A percentile compares a stretch with the other conserved stretches of the same genome.
These are phyloP conservation scores for Phytophthora sansomeana DNA, from an alignment of 352 stramenopile genomes.

Conservation along the genomic window DNA sequence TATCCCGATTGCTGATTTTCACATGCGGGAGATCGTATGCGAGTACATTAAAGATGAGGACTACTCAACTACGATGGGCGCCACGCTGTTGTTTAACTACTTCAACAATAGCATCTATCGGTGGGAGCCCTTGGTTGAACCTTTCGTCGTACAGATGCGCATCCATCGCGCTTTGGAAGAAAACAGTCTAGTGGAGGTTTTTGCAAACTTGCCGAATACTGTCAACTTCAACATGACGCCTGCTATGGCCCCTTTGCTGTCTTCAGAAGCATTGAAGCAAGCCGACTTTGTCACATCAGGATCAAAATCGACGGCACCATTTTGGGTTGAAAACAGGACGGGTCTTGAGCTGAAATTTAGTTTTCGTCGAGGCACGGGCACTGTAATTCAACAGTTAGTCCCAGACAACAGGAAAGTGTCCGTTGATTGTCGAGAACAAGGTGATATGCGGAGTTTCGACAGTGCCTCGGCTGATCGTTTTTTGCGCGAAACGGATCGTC, in stretches of 20 bases:
- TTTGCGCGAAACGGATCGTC: slow-evolving; percentile 70
- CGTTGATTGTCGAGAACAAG: slow-evolving; percentile 87
- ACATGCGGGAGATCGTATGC: slow-evolving; percentile 88
- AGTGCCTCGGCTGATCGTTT: slow-evolving; percentile 82
- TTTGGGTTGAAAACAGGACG: slow-evolving; percentile 91
- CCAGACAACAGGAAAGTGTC: slow-evolving; percentile 72
- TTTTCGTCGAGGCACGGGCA: slow-evolving; percentile 82
- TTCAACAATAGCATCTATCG: slow-evolving; percentile 94
- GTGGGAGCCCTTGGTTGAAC: slow-evolving; percentile 88
- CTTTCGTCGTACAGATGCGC: slow-evolving; percentile 82
- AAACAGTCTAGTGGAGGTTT: slow-evolving; percentile 80
- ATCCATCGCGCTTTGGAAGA: slow-evolving; percentile 74
- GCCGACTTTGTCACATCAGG: slow-evolving; percentile 89
- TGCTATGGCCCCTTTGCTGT: slow-evolving; percentile 86
- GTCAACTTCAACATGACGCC: slow-evolving; percentile 91
- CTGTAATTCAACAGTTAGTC: slow-evolving; percentile 82
- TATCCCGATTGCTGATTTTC: slow-evolving; percentile 88
- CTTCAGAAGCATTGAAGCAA: slow-evolving; percentile 79
- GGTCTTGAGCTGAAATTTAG: slow-evolving; percentile 87
- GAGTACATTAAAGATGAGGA: slow-evolving; percentile 90
- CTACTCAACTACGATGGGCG: slow-evolving; percentile 80
- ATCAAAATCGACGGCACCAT: slow-evolving; percentile 88
- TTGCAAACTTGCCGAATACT: slow-evolving; percentile 84
- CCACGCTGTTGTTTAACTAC: slow-evolving; percentile 86
- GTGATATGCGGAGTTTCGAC: slow-evolving; percentile 90